These are phyloP conservation scores for Alternaria brassicicola DNA, from an alignment of 2,329 filamentous ascomycete species.

Conservation along the genomic window DNA sequence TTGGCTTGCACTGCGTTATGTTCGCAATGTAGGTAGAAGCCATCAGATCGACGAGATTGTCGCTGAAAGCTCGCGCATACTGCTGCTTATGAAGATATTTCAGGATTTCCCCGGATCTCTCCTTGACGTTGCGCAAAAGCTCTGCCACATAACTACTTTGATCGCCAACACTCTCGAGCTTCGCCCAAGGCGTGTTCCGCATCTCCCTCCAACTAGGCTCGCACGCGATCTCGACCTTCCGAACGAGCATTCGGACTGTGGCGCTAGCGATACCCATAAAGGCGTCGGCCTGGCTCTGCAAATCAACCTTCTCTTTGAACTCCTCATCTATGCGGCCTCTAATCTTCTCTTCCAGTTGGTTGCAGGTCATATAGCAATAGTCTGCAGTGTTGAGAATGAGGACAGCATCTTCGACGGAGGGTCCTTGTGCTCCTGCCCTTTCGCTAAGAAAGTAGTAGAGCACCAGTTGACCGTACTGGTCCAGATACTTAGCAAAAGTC, in stretches of 20 bases:
- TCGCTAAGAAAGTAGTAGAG: constrained; percentile 74
- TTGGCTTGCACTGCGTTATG: constrained; percentile 85
- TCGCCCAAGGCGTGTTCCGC: constrained; percentile 94
- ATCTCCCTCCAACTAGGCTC: constrained; percentile 95
- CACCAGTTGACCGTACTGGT: constrained; percentile 94
- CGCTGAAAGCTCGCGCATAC: constrained; percentile 92
- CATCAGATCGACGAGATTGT: constrained; percentile 90
- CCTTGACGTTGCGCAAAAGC: constrained; percentile 74
- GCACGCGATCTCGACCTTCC: constrained; percentile 79
- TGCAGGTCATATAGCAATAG: constrained; percentile 94
- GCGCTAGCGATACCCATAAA: constrained; percentile 95
- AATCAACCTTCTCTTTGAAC: constrained; percentile 74
- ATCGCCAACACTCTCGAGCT: constrained; percentile 90
- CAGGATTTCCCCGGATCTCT: constrained; percentile 75
- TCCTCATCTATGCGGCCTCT: constrained; percentile 86
- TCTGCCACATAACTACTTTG: constrained; percentile 91
- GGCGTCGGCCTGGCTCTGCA: constrained; percentile 90
- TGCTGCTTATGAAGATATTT: constrained; percentile 83
- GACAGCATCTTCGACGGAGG: constrained; percentile 76
- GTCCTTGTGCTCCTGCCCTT: constrained; percentile 60
- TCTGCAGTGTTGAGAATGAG: constrained; percentile 95
- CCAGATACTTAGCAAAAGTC: constrained; percentile 89
- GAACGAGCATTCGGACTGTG: constrained; percentile 81
- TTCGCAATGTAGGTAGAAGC: constrained; percentile 79
- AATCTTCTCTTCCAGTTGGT: constrained; percentile 92